A percentile compares a stretch with the other conserved stretches of the same genome.
Evolutionary conservation across 805 yeast genomes (phyloP).

Genomic region (Metschnikowia reukaufii): DNA sequence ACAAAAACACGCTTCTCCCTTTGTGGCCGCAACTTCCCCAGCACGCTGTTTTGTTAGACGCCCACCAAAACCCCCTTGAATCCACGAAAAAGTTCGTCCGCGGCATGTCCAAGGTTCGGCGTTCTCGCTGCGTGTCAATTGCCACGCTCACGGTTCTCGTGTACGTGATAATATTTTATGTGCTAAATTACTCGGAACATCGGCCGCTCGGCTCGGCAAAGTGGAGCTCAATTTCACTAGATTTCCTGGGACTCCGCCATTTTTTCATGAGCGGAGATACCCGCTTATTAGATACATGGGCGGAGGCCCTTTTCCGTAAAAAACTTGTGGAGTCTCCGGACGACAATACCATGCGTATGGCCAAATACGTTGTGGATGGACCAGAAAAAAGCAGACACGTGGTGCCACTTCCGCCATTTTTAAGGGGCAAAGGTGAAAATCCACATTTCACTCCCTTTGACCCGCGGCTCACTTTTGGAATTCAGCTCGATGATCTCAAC

Average conservation of each 20-base stretch:
- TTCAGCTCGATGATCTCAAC: constrained; percentile 18
- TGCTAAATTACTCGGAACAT: not conserved
- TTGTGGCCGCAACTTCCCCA: too few relatives aligned
- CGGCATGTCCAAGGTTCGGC: constrained; percentile 7
- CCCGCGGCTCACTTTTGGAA: constrained; percentile 23
- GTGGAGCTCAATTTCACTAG: not conserved
- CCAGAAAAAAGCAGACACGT: not conserved
- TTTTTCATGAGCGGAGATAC: constrained; percentile 3
- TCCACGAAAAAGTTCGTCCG: not conserved
- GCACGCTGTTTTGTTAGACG: not conserved
- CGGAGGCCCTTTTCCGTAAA: constrained; percentile 7
- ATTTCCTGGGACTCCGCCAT: constrained; percentile 3
- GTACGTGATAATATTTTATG: constrained; percentile 3
- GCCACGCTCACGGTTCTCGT: constrained; percentile 5
- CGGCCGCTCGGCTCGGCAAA: not conserved
- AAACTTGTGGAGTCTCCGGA: not conserved
- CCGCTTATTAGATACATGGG: constrained; percentile 15
- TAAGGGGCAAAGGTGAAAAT: constrained; percentile 8
- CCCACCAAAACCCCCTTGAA: not conserved
- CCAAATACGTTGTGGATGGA: constrained; percentile 4
- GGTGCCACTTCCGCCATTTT: constrained; percentile 8
- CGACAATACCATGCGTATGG: constrained; percentile 3
- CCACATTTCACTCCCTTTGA: constrained; percentile 17
- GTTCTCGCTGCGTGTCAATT: constrained; percentile 10
- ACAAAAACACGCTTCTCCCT: too few relatives aligned